Evolutionary conservation across 805 yeast genomes (phyloP).

Genomic region (Ogataea nakhonphanomensis): DNA sequence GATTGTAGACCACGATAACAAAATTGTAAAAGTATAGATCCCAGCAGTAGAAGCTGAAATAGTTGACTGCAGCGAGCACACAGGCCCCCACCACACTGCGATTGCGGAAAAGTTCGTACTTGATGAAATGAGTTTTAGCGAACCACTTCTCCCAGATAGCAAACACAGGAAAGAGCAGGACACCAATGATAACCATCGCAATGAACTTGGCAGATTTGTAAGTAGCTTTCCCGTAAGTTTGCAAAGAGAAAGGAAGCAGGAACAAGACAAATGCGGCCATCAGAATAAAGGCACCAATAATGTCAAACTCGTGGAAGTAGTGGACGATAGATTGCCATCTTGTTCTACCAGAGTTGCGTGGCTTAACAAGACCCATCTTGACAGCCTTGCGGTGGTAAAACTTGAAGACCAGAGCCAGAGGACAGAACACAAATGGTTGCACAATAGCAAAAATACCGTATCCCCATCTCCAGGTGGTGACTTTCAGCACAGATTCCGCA

Average conservation of each 20-base stretch:
- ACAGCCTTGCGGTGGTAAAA: conserved; percentile 29
- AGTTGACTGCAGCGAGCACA: conserved; percentile 13
- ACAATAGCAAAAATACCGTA: conserved; percentile 48
- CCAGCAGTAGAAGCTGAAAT: conserved; percentile 27
- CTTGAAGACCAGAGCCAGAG: conserved; percentile 28
- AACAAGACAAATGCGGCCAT: conserved; percentile 34
- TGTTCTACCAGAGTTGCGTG: conserved; percentile 18
- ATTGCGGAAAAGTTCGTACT: conserved; percentile 25
- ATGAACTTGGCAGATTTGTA: conserved; percentile 40
- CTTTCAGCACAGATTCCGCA: conserved; percentile 36
- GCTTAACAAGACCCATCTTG: conserved; percentile 21
- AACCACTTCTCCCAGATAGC: conserved; percentile 35
- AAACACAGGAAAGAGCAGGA: conserved; percentile 33
- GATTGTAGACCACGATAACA: conserved; percentile 22
- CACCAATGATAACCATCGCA: conserved; percentile 43
- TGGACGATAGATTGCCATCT: conserved; percentile 16
- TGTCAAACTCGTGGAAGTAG: conserved; percentile 35
- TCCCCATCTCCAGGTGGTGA: conserved; percentile 53
- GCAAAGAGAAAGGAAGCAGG: conserved; percentile 37
- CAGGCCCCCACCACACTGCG: conserved; percentile 30
- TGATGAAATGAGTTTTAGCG: conserved; percentile 27
- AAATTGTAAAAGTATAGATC: conserved; percentile 22
- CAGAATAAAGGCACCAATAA: conserved; percentile 34
- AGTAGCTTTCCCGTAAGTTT: conserved; percentile 29
- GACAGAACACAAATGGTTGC: conserved; percentile 37